Evolutionary conservation across 176 grass and related monocot species (phyloP), one percentile per base, ranked within the genome.

Genomic region (Ananas comosus): DNA sequence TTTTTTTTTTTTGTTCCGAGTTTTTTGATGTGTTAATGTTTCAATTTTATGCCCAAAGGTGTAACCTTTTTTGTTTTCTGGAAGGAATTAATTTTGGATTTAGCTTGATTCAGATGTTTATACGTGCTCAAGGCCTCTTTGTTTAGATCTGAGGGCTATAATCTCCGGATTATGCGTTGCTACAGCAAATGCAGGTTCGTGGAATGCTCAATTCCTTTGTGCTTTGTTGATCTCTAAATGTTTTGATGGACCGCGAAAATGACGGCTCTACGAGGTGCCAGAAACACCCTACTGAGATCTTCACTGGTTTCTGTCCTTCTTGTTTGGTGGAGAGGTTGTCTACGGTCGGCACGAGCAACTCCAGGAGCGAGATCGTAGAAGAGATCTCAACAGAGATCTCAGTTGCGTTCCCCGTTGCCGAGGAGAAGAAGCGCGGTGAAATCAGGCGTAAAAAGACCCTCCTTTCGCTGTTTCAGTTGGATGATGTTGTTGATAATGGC

Each of bases 261-360:
- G 73, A 76, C 64, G 71, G 49, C 29, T 69, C 73, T 65, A 22
- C 63, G 49, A 63, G 87, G 13, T 99, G 94, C 42, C 80, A 70
- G 50, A 79, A 81, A 70, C 94, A 99, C 72, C 90, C 90, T 4
- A 74, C 82, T 50, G 80, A 93, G 80, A 66, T 83, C 54, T 75
- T 83, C 85, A 92, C 67, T 64, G 87, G 89, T 54, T 72, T 99
- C 75, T 99, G 94, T 78, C 91, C 94, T 78, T 75, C 80, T 75
- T 99, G 90, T 78, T 86, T 99, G 74, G 78, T 82, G 51, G 89
- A 99, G 74, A 88, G 94, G 82, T 82, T 99, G 28, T 88, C 94
- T 48, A 83, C 80, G 66, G 87, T 99, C 66, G 79, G 79, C 52
- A 29, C 53, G 49, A 76, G 61, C 16, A 74, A 49, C 64, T 82